A percentile compares a stretch with the other conserved stretches of the same genome.
Evolutionary conservation across 306 rosid genomes (phyloP).

Genomic region (Parietaria judaica): DNA sequence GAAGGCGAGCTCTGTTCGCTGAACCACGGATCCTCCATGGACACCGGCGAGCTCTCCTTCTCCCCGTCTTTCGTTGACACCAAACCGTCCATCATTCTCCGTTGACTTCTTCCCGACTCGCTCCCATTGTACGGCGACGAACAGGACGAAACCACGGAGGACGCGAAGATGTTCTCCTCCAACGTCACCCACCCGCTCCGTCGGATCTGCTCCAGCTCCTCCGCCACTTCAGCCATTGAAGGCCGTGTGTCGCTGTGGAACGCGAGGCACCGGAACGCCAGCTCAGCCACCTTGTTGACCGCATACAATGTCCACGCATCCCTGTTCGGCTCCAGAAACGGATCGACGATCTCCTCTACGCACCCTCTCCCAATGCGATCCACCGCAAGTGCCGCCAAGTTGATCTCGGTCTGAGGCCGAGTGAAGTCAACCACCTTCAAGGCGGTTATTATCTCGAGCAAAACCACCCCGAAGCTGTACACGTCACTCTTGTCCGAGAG

Average conservation of each 20-base stretch:
- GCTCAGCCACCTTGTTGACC: conserved; percentile 80
- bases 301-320: conserved; percentile 98
- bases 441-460: conserved; percentile 88
- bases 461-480: conserved; percentile 91
- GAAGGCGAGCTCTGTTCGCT: conserved; percentile 94
- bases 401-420: conserved; percentile 69
- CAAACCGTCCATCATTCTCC: conserved; percentile 24
- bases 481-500: conserved; percentile 97
- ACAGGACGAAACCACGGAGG: conserved; percentile 51
- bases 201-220: conserved; percentile 67
- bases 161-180: conserved; percentile 55
- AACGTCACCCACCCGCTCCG: conserved; percentile 72
- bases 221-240: conserved; percentile 88
- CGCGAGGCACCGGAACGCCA: conserved; percentile 96
- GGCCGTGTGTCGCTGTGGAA: conserved; percentile 93
- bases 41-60: conserved; percentile 75
- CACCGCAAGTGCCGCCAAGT: conserved; percentile 92
- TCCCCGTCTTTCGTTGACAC: conserved; percentile 42
- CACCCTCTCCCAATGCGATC: conserved; percentile 81
- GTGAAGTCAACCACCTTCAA: conserved; percentile 85
- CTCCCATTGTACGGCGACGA: conserved; percentile 53
- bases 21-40: conserved; percentile 85
- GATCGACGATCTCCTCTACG: conserved; percentile 77
- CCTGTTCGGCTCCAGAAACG: conserved; percentile 76
- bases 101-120: conserved; percentile 41